Conservation (phyloP, 192 early-diverging fungal genomes). For the Coemansia sp. region DNA sequence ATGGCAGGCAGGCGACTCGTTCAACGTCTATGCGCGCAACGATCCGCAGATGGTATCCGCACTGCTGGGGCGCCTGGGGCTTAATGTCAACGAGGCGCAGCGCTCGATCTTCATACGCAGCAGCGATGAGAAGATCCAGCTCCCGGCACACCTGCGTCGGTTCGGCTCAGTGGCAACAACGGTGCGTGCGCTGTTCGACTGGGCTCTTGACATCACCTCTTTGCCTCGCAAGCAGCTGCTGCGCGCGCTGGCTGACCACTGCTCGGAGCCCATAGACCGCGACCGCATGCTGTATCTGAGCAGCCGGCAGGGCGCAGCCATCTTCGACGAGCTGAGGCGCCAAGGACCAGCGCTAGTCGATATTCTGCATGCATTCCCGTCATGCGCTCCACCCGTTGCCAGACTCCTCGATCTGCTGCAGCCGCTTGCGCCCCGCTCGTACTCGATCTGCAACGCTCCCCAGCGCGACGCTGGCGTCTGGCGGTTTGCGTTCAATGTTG, state of each 20-base stretch:
- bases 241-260: constrained; percentile 80
- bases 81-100: constrained; percentile 40
- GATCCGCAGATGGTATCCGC: constrained; percentile 68
- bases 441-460: constrained; percentile 80
- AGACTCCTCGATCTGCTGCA: constrained; percentile 79
- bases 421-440: constrained; percentile 81
- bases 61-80: constrained; percentile 61
- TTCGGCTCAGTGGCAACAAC: constrained; percentile 34
- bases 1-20: constrained; percentile 64
- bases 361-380: constrained; percentile 77
- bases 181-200: constrained; percentile 67
- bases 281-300: constrained; percentile 76
- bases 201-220: constrained; percentile 74
- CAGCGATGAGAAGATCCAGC: constrained; percentile 49
- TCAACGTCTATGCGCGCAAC: constrained; percentile 90
- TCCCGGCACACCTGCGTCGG: constrained; percentile 31
- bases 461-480: constrained; percentile 51
- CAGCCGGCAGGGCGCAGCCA: constrained; percentile 69
- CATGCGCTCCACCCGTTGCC: constrained; percentile 62
- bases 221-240: constrained; percentile 80
- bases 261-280: constrained; percentile 68
- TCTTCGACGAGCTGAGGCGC: constrained; percentile 67
- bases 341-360: constrained; percentile 80
- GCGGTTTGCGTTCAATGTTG: constrained; percentile 87
- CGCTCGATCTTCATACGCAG: constrained; percentile 14